Base-by-base conservation (phyloP, 2,329 filamentous ascomycete genomes). In the Ophiocordyceps camponoti-floridani region DNA sequence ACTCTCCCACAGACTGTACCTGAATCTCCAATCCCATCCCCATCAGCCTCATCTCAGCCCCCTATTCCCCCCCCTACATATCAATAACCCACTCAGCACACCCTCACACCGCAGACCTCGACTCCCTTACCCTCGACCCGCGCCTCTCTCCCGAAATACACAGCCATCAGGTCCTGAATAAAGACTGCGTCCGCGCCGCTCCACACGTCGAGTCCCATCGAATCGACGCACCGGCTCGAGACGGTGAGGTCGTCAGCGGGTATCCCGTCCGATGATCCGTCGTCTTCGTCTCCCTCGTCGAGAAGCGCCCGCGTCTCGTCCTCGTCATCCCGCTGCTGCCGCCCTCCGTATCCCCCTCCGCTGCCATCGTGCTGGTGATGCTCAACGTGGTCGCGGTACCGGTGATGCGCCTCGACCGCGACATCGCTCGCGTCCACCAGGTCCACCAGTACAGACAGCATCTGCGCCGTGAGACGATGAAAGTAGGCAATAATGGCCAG, bases 401-500 rank as follows among this genome's bases (percentile, higher is more conserved):
- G 40, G 50, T 53, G 55, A 43, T 65, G 65, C 11, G 62, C 59
- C n/a, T 66, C 67, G n/a, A n/a, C n/a, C 11, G 68, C 68, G 6
- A 5, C 33, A 16, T 64, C 57, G 43, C 57, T 58, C 37, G 70
- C 68, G 6, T 37, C 33, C 12, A 84, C 72, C 4, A 84, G 62
- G 48, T 79, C 75, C 0, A 72, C 70, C 44, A 87, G 58, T 3
- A 73, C 71, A 1, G 69, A 69, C 19, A 89, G 62, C 40, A 85
- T 69, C 52, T 75, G 68, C 2, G 74, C 72, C 0, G 84, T 87
- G 44, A 86, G 67, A 1, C 83, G 75, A 60, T 88, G 84, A 59
- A 89, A 89, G 59, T 87, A 91, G 1, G 82, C 79, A 45, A 88
- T 83, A 43, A 86, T 73, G 38, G 79, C 75, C 48, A 85, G 77